Conservation (phyloP, 768 basidiomycete species). For the Pleurotus pulmonarius region DNA sequence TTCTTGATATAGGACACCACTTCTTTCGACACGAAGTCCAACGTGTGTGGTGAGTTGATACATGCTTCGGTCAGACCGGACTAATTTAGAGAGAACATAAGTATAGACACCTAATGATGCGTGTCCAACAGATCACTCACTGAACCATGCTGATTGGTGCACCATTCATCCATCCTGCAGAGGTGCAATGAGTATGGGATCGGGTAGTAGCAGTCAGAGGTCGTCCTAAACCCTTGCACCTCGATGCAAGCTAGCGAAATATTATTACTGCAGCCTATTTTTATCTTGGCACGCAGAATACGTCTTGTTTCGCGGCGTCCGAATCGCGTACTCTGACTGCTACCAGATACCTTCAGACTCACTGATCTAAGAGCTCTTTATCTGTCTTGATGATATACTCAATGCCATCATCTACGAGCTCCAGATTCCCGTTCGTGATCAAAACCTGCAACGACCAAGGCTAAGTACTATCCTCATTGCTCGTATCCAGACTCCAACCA, state of each 20-base stretch:
- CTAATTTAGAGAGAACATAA: constrained; percentile 28
- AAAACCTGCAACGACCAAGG: constrained; percentile 49
- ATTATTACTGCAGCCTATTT: too few species aligned
- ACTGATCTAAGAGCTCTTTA: constrained; percentile 69
- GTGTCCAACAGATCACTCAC: constrained; percentile 31
- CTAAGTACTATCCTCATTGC: neutral
- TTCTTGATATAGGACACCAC: constrained; percentile 78
- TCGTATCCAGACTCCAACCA: neutral
- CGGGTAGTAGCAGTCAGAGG: too few species aligned
- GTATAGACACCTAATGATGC: neutral
- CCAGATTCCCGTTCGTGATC: constrained; percentile 82
- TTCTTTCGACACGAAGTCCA: constrained; percentile 51
- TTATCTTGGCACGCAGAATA: too few species aligned
- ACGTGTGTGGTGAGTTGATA: constrained; percentile 62
- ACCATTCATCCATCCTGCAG: constrained; percentile 85
- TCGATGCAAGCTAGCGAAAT: too few species aligned
- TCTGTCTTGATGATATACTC: constrained; percentile 73
- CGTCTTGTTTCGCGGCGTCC: too few species aligned
- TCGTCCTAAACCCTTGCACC: too few species aligned
- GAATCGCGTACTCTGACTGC: neutral
- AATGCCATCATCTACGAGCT: constrained; percentile 78
- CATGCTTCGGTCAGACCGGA: constrained; percentile 84
- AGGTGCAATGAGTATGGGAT: neutral
- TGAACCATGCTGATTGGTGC: constrained; percentile 72
- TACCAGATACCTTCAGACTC: constrained; percentile 17